A percentile compares a stretch with the other conserved stretches of the same genome.
Evolutionary conservation across 2,329 filamentous ascomycete species (phyloP).

Genomic region (Lachnellula hyalina): DNA sequence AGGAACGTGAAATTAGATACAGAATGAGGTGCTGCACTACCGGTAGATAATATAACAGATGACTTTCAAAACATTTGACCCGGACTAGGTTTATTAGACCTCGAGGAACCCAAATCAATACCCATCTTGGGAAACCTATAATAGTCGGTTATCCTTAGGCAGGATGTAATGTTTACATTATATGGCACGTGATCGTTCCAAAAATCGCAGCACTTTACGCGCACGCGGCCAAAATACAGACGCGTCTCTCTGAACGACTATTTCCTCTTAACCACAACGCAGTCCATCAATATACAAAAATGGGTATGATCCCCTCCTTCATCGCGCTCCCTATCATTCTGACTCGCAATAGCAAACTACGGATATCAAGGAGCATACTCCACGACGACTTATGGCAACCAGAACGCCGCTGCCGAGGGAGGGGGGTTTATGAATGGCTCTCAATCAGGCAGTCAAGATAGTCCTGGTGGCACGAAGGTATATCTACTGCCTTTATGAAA

Average conservation of each 20-base stretch:
- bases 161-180: no score
- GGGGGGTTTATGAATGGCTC: constrained; percentile 60
- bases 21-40: no score
- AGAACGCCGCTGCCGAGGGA: constrained; percentile 50
- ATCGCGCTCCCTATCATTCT: neutral
- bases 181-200: neutral
- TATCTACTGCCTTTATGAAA: neutral
- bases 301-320: constrained; percentile 10
- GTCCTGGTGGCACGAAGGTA: constrained; percentile 43
- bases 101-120: no score
- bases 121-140: no score
- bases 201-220: constrained; percentile 13
- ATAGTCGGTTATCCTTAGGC: no score
- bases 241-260: constrained; percentile 11
- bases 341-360: constrained; percentile 25
- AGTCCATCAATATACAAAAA: constrained; percentile 7
- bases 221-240: constrained; percentile 7
- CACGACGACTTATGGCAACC: constrained; percentile 38
- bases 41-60: no score
- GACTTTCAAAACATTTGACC: no score
- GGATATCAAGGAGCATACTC: constrained; percentile 25
- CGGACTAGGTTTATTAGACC: no score
- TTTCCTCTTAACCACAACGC: constrained; percentile 4
- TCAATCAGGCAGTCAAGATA: constrained; percentile 52
- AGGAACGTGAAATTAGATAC: no score